Evolutionary conservation across 768 basidiomycete genomes (phyloP), one percentile per base, ranked within the genome.

Genomic region (Leucosporidium scottii): DNA sequence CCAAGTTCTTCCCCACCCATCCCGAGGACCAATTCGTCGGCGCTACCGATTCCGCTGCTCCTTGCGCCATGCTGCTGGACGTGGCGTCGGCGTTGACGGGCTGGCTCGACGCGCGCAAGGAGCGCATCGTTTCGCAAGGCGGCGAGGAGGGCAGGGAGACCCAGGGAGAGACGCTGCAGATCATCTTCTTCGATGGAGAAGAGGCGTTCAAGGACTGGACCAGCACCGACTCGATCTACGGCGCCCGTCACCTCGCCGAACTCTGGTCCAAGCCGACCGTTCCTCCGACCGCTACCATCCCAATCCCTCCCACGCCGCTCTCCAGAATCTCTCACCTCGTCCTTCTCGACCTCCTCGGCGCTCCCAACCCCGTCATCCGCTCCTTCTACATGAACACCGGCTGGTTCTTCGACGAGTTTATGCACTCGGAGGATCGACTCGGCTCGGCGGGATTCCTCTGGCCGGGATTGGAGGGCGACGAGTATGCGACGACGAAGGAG

Each of bases 151-250:
- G 61, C 3, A 10, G 51, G 13, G 53, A 91, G n/a, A 80, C 86
- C 20, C 85, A 85, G 0, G 88, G 90, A 65, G 91, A 89, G 25
- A 94, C 93, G 4, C 78, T 99, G 13, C 92, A 96, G 76, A 81
- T 98, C 13, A 82, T 99, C 15, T 94, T 98, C 77, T 94, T 99
- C 66, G 96, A 99, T 74, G 96, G 96, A 4, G 96, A 99, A 79
- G 96, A 98, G 78, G 96, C 96, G 0, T 97, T 94, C 78, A 82
- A 85, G 57, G 81, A 84, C 31, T 99, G 94, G 94, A 91, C 91
- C 3, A 83, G 82, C 36, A 85, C 84, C 3, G 94, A 99, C 78
- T 93, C 91, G 1, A 86, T 91, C 53, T 99, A 99, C 76, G 94
- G 94, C n/a, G 87, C 94, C 50, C 93, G 93, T 72, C 91, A 99